A percentile compares a stretch with the other conserved stretches of the same genome.
These are phyloP conservation scores for Oldenlandia corymbosa DNA, from an alignment of 257 asterid genomes.

Conservation along the genomic window DNA sequence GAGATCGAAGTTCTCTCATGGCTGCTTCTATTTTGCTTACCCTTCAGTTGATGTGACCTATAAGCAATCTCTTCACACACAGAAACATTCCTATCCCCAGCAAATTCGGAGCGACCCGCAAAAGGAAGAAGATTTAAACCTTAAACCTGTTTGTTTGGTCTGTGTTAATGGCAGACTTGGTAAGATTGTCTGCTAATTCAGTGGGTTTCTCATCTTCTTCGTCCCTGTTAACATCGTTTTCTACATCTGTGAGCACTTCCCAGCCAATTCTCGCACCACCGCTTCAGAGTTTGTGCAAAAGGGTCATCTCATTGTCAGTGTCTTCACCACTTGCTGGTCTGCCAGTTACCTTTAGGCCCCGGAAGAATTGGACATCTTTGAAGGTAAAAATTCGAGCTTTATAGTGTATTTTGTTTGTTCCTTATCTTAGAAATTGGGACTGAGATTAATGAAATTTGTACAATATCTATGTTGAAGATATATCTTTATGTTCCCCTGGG, in stretches of 20 bases:
- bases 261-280: conserved; percentile 31
- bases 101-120: not conserved
- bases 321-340: conserved; percentile 26
- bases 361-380: conserved; percentile 39
- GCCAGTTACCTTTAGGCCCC: conserved; percentile 35
- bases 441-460: not conserved
- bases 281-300: conserved; percentile 31
- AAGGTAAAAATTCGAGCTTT: conserved; percentile 42
- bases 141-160: not conserved
- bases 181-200: conserved; percentile 42
- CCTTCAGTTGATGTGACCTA: conserved; percentile 12
- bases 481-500: not conserved
- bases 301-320: conserved; percentile 38
- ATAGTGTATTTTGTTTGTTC: not conserved
- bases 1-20: conserved; percentile 21
- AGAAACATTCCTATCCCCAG: not conserved
- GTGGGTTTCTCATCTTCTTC: conserved; percentile 46
- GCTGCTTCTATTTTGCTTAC: conserved; percentile 18
- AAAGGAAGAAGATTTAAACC: not conserved
- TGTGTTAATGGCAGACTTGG: conserved; percentile 62
- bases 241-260: conserved; percentile 42
- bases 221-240: conserved; percentile 32
- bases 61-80: not conserved
- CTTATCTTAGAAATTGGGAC: not conserved
- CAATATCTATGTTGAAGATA: no score